Evolutionary conservation across 2,329 filamentous ascomycete species (phyloP).

Genomic region (Pseudogymnoascus sp.): DNA sequence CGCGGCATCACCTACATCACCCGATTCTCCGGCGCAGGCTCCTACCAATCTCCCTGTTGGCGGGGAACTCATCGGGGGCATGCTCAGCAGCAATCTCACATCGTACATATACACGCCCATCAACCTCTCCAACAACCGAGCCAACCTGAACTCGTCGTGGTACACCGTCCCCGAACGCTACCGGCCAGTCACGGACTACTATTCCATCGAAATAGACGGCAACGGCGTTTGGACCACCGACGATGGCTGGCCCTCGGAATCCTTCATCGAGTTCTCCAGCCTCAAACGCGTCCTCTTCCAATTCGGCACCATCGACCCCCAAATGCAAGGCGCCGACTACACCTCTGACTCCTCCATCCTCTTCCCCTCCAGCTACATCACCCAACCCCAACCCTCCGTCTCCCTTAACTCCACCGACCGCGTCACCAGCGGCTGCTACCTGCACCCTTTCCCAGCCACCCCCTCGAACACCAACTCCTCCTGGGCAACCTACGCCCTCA

Average conservation of each 20-base stretch:
- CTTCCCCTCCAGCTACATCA: conserved; percentile 40
- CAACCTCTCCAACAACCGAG: conserved; percentile 40
- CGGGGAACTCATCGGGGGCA: conserved; percentile 36
- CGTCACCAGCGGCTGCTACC: conserved; percentile 45
- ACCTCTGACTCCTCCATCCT: conserved; percentile 39
- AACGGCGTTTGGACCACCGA: conserved; percentile 35
- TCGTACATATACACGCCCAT: conserved; percentile 45
- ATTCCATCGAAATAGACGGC: conserved; percentile 30
- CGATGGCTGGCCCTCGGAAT: conserved; percentile 56
- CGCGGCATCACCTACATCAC: conserved; percentile 35
- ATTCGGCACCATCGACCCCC: conserved; percentile 47
- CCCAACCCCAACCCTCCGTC: conserved; percentile 27
- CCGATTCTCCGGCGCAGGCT: conserved; percentile 34
- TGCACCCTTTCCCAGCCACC: conserved; percentile 32
- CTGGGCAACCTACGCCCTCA: conserved; percentile 35
- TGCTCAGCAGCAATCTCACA: conserved; percentile 39
- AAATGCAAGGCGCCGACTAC: conserved; percentile 48
- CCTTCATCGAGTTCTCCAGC: conserved; percentile 45
- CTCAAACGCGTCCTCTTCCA: conserved; percentile 45
- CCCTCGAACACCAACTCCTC: conserved; percentile 42
- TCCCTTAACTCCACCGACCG: conserved; percentile 30
- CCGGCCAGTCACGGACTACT: conserved; percentile 44
- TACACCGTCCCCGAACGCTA: conserved; percentile 34
- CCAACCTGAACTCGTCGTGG: conserved; percentile 51
- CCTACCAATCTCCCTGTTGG: conserved; percentile 35